Evolutionary conservation across 2,329 filamentous ascomycete species (phyloP), one percentile per base, ranked within the genome.

Genomic region (Fusarium lateritium): DNA sequence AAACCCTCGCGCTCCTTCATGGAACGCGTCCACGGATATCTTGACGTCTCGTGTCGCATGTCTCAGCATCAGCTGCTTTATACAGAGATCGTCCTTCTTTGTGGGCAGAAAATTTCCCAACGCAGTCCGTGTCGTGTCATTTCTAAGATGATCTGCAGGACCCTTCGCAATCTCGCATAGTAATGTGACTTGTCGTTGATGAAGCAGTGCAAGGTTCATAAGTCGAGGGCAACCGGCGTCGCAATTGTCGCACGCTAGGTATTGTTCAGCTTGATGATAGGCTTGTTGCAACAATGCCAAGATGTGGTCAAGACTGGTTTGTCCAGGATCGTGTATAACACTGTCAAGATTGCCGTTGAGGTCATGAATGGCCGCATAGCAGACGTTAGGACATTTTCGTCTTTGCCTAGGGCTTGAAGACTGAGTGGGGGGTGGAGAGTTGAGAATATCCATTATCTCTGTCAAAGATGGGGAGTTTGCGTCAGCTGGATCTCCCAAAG

Each of bases 141-240:
- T 13, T 2, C 3, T 5, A 10, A 63, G 51, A 22, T 63, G 22
- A 4, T 15, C 7, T 17, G 15, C 22, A 0, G 61, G 58, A 0
- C 13, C 28, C 7, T 57, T 62, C 1, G 51, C 44, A n/a, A 64
- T 19, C 17, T 64, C 58, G 2, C 45, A 46, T 7, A 64, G 22
- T 7, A 64, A 50, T 2, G 11, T 46, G 2, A 51, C 50, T 28
- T 64, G 61, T 0, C 61, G 50, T 7, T 64, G 50, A 17, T 64
- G 61, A 14, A 64, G 61, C 28, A 64, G 44, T 6, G 60, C 57
- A 4, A 64, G 57, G 6, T 64, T 50, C 14, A 64, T 56, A 2
- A 62, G 19, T 3, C 61, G 34, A 19, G 53, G 44, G 9, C 61
- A 64, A 1, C 57, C 61, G 0, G 61, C 53, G 13, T 64, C 61